These are phyloP conservation scores for Colletotrichum chlorophyti DNA, from an alignment of 2,329 filamentous ascomycete species.

Conservation along the genomic window DNA sequence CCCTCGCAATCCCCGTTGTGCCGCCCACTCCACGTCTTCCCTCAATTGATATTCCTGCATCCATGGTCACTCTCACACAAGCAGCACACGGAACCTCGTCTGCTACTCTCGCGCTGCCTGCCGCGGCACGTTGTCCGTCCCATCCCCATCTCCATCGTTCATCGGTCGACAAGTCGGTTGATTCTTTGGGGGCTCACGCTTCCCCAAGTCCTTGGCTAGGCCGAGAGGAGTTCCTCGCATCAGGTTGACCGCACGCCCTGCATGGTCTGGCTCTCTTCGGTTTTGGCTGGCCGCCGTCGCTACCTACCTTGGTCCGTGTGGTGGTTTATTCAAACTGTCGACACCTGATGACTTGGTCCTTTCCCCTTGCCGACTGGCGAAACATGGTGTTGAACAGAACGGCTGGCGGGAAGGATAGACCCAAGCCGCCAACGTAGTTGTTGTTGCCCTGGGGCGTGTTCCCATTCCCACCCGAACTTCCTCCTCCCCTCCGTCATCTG, in stretches of 20 bases:
- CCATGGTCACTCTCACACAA: background rate
- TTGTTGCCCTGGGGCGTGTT: constrained; percentile 3
- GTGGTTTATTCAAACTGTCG: constrained; percentile 13
- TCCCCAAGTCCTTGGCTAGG: constrained; percentile 1
- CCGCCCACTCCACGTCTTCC: constrained; percentile 10
- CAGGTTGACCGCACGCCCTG: constrained; percentile 3
- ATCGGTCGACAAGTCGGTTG: background rate
- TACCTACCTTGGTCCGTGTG: constrained; percentile 1
- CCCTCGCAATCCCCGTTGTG: constrained; percentile 14
- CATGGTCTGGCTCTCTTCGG: constrained; percentile 3
- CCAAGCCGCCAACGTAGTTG: background rate
- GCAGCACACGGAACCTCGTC: background rate
- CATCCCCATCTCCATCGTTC: background rate
- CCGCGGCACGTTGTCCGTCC: constrained; percentile 3
- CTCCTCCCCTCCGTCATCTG: constrained; percentile 6
- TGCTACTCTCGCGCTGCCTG: constrained; percentile 7
- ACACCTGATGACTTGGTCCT: constrained; percentile 19
- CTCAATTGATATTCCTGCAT: constrained; percentile 24
- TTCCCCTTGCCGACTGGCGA: constrained; percentile 17
- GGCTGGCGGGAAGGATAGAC: background rate
- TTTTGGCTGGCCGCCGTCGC: background rate
- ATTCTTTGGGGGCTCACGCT: background rate
- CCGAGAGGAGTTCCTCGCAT: constrained; percentile 8
- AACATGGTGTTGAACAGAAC: constrained; percentile 8
- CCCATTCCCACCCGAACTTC: constrained; percentile 24